Base-by-base conservation (phyloP, 345 rosid genomes). In the Rhodomyrtus tomentosa region DNA sequence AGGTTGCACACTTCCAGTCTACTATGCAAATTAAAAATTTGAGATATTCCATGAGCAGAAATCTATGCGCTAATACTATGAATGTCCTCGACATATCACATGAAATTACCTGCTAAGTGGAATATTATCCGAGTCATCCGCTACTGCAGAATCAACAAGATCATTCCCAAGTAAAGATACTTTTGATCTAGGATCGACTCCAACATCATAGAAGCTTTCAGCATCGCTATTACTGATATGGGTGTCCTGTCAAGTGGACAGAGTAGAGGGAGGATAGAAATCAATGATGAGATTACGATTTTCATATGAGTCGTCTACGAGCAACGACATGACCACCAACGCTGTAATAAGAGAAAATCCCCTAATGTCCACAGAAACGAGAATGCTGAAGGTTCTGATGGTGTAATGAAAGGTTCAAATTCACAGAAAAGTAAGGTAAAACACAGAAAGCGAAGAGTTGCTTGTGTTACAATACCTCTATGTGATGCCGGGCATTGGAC, bases 381-480 rank as follows among this genome's bases (percentile, higher is more conserved):
- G 83, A 16, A 51, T 81, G 45, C 58, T 51, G 24, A 55, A 29
- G 74, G 32, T 81, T n/a, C 58, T 51, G 24, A 55, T 20, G 74
- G 32, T 51, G 27, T 80, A 72, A 50, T 45, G 56, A 51, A 68
- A 68, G 76, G 76, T 32, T 12, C 45, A 68, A 4, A 68, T 68
- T 68, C 45, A 18, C 25, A 68, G 76, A 32, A 29, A 18, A 62
- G 21, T 24, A 48, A 10, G 51, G 27, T 56, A 11, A 81, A 82
- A 68, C 55, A 82, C 42, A 82, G 48, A 55, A 27, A 38, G 20
- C 22, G 10, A 25, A 32, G 49, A 82, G 27, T 8, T 29, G 32
- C 58, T 20, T 42, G 38, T 54, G 76, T 25, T 42, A 4, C 83
- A 68, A 74, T 86, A 90, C 92, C 84, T 88, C 89, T 87, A 68